Evolutionary conservation across 768 basidiomycete genomes (phyloP), one percentile per base, ranked within the genome.

Genomic region (Hirschioporus abietinus): DNA sequence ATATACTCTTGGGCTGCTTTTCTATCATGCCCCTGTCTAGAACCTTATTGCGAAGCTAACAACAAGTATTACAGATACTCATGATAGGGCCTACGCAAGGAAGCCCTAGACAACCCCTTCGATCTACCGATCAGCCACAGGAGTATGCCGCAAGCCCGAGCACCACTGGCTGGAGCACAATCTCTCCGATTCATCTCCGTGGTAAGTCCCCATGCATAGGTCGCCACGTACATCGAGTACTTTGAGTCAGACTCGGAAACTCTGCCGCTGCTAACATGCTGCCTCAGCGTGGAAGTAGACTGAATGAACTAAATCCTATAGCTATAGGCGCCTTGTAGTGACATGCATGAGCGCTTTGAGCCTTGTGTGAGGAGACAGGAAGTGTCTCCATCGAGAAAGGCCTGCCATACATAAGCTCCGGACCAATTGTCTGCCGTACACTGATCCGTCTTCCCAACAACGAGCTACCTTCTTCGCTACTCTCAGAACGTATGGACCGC

Each of bases 331-430:
- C 42, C 12, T 52, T 15, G 42, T 52, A 20, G 12, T 52, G 42
- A 15, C 42, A 52, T 10, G 42, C 42, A 52, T 52, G 42, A 20
- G 42, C 42, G 42, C 42, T 52, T 20, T 52, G 42, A 52, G 20
- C 42, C 42, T 52, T 52, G 42, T 15, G 42, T 52, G 12, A 52
- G 24, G 61, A 30, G 61, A n/a, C 18, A n/a, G 25, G 15, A 63
- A 25, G 23, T 24, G 35, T 20, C 24, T 36, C 30, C 61, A 34
- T 63, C 35, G 17, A 25, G 30, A 63, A 23, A 3, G 61, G 61
- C n/a, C 61, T 24, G 61, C 35, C 62, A 64, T 52, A 52, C 42
- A 52, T 52, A 52, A 52, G 42, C 20, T 52, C 42, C 42, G 42
- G 42, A 12, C 42, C 42, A 52, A 3, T 52, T 12, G 6, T 20